Conservation (phyloP, 208 protist genomes). For the Acanthamoeba royreba region DNA sequence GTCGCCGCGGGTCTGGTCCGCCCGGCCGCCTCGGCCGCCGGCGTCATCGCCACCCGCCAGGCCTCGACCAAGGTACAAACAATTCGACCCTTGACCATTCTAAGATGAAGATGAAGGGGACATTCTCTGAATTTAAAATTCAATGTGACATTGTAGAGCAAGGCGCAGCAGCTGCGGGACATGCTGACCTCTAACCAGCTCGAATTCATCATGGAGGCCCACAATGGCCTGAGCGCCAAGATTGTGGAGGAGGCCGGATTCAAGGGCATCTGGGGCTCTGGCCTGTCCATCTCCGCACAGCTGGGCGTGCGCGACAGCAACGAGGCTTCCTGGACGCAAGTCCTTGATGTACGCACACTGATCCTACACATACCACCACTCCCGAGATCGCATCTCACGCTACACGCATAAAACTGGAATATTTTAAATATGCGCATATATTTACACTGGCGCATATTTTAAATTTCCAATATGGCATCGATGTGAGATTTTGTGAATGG, state of each 20-base stretch:
- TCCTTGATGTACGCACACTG: not conserved
- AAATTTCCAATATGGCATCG: no score
- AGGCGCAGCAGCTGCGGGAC: slow-evolving; percentile 62
- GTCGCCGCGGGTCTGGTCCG: not conserved
- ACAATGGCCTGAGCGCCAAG: slow-evolving; percentile 82
- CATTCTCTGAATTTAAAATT: not conserved
- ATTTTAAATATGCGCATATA: not conserved
- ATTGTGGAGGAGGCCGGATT: slow-evolving; percentile 82
- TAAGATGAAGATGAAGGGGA: no score
- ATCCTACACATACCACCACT: not conserved
- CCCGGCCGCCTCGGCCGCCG: not conserved
- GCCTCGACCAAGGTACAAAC: not conserved
- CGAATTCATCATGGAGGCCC: slow-evolving; percentile 81
- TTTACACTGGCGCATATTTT: no score
- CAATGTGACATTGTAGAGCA: not conserved
- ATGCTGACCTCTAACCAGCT: slow-evolving; percentile 60
- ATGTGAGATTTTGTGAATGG: no score
- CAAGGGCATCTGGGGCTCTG: slow-evolving; percentile 81
- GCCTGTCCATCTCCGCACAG: slow-evolving; percentile 81
- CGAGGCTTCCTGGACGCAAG: slow-evolving; percentile 80
- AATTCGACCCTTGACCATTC: not conserved
- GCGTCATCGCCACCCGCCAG: not conserved
- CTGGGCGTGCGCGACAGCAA: slow-evolving; percentile 83
- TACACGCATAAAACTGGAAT: not conserved
- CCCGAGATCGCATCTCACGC: no score